Base-by-base conservation (phyloP, 768 basidiomycete genomes). In the Amanita pallidorosea region DNA sequence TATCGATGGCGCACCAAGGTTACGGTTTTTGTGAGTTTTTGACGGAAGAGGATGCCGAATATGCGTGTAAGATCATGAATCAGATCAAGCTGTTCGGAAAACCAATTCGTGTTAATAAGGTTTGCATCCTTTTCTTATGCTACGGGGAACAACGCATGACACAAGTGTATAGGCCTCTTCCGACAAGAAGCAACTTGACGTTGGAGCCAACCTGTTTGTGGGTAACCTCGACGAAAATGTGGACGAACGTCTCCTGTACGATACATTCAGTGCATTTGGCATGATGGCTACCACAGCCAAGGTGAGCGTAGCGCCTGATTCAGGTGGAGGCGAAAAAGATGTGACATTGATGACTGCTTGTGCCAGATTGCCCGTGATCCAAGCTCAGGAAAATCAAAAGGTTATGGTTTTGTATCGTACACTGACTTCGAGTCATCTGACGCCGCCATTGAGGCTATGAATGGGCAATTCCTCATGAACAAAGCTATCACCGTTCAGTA, bases 41-140 rank as follows among this genome's bases (percentile, higher is more conserved):
- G 68, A 93, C 93, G 35, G 94, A 98, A 72, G 94, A 96, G 66
- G 96, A 98, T 70, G 93, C 96, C 55, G 96, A 99, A 69, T 99
- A 99, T 67, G 95, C 93, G 52, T 97, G 95, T 78, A 96, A 97
- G 76, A 97, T 98, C 60, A 97, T 98, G 95, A 99, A 99, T 65
- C 95, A 97, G 75, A 98, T 99, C 65, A 99, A 99, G 68, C 68
- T 99, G 48, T 99, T 88, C 81, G 96, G 96, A 22, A 98, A 98
- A 64, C 96, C 96, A 29, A 96, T 99, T 53, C 78, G 96, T 57
- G 95, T 99, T 56, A 98, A 97, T 77, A 99, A 97, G 85, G 92
- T 88, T 56, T 62, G 83, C 71, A 45, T 56, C 13, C 42, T 33
- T 29, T 33, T 45, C 13, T 22, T 27, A 15, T 47, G 40, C 53